Evolutionary conservation across 768 basidiomycete species (phyloP).

Genomic region (Neoboletus magnificus): DNA sequence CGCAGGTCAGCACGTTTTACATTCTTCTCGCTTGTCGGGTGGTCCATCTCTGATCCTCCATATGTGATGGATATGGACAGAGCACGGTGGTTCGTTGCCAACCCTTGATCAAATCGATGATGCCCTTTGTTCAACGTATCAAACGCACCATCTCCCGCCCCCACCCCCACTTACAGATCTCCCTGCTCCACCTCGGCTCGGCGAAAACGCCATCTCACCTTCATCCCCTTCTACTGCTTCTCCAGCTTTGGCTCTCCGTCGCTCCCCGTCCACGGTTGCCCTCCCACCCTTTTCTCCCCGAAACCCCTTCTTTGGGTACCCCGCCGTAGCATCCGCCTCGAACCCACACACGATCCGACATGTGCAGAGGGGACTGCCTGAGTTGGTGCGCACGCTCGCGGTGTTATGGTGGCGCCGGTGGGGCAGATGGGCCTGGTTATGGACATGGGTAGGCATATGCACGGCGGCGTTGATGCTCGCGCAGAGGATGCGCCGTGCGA

Average conservation of each 20-base stretch:
- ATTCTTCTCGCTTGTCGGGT: not conserved
- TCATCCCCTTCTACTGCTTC: not conserved
- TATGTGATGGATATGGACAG: slow-evolving; percentile 37
- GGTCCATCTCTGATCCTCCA: slow-evolving; percentile 10
- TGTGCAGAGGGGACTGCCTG: slow-evolving; percentile 67
- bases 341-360: slow-evolving; percentile 45
- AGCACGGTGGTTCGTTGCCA: slow-evolving; percentile 65
- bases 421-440: slow-evolving; percentile 35
- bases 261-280: slow-evolving; percentile 9
- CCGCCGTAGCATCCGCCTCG: slow-evolving; percentile 36
- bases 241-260: not conserved
- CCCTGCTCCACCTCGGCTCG: not conserved
- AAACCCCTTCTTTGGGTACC: slow-evolving; percentile 79
- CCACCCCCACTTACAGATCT: not conserved
- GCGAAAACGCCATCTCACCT: not conserved
- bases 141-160: slow-evolving; percentile 3
- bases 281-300: slow-evolving; percentile 55
- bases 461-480: slow-evolving; percentile 30
- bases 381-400: slow-evolving; percentile 59
- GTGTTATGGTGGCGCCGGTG: slow-evolving; percentile 67
- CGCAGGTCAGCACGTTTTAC: slow-evolving; percentile 33
- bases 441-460: slow-evolving; percentile 27
- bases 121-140: slow-evolving; percentile 35
- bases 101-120: slow-evolving; percentile 48
- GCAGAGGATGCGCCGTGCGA: not conserved